These are phyloP conservation scores for Oryza brachyantha DNA, from an alignment of 176 grass and related monocot genomes.

Conservation along the genomic window DNA sequence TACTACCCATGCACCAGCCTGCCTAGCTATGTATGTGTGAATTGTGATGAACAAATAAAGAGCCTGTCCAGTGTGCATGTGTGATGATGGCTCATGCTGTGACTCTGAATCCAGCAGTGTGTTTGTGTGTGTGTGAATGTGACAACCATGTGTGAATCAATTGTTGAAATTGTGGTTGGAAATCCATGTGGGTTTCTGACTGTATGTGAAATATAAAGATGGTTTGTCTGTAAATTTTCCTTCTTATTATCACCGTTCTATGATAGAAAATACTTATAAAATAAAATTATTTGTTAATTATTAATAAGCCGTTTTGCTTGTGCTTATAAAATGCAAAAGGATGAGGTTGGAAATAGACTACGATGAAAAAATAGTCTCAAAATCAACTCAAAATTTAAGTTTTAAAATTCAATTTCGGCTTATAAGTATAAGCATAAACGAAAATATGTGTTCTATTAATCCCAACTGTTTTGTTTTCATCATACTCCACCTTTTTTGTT, in stretches of 20 bases:
- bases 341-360: too few relatives aligned
- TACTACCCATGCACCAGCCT: neutral
- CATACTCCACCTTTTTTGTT: neutral
- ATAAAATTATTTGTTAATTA: too few relatives aligned
- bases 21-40: neutral
- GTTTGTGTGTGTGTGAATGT: too few relatives aligned
- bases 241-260: neutral
- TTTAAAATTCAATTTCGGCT: too few relatives aligned
- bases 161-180: neutral
- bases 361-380: too few relatives aligned
- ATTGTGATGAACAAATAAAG: neutral
- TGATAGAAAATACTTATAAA: too few relatives aligned
- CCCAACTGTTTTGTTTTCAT: neutral
- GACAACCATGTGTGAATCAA: neutral
- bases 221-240: neutral
- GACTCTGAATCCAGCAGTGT: neutral
- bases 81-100: neutral
- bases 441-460: neutral
- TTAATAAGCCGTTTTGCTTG: too few relatives aligned
- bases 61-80: neutral
- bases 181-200: neutral
- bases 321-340: too few relatives aligned
- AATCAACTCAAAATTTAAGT: too few relatives aligned
- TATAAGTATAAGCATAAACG: too few relatives aligned
- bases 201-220: neutral